Conservation (phyloP, 2,329 filamentous ascomycete species). For the Epichloe sylvatica region DNA sequence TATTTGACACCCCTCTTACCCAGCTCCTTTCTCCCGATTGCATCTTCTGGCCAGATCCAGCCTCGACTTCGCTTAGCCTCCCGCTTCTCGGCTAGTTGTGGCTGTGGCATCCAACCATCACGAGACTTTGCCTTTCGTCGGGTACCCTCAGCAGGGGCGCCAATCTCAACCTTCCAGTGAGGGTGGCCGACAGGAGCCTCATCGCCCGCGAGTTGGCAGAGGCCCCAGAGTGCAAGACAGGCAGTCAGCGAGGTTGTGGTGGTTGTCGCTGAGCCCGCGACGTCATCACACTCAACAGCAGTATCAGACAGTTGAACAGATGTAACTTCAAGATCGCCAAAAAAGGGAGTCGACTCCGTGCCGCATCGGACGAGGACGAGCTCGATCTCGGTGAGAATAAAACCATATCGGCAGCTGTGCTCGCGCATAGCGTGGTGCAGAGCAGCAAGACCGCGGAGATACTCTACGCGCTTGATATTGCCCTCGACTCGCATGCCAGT, state of each 20-base stretch:
- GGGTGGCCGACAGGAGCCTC: slow-evolving; percentile 40
- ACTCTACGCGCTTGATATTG: slow-evolving; percentile 74
- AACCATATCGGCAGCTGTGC: slow-evolving; percentile 84
- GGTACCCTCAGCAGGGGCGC: slow-evolving; percentile 59
- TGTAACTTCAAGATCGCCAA: slow-evolving; percentile 72
- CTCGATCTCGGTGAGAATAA: slow-evolving; percentile 93
- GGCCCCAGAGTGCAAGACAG: slow-evolving; percentile 61
- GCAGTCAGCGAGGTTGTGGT: slow-evolving; percentile 47
- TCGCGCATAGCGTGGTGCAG: slow-evolving; percentile 88
- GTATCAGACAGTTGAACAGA: slow-evolving; percentile 42
- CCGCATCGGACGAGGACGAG: slow-evolving; percentile 80
- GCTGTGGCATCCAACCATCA: slow-evolving; percentile 63
- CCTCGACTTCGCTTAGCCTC: slow-evolving; percentile 60
- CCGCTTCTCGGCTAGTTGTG: slow-evolving; percentile 59
- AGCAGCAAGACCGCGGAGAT: slow-evolving; percentile 73
- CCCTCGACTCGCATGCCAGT: slow-evolving; percentile 81
- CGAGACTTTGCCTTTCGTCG: slow-evolving; percentile 54
- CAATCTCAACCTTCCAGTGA: slow-evolving; percentile 57
- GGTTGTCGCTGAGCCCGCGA: slow-evolving; percentile 21
- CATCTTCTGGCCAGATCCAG: slow-evolving; percentile 65
- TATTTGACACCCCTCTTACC: slow-evolving; percentile 52
- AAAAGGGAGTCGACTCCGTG: slow-evolving; percentile 48
- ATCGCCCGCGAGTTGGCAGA: slow-evolving; percentile 57
- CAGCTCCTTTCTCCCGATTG: slow-evolving; percentile 56
- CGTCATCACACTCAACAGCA: slow-evolving; percentile 16